phyloP scores from a whole-genome alignment of 2,329 filamentous ascomycete species.

The Ascochyta clinopodiicola region DNA sequence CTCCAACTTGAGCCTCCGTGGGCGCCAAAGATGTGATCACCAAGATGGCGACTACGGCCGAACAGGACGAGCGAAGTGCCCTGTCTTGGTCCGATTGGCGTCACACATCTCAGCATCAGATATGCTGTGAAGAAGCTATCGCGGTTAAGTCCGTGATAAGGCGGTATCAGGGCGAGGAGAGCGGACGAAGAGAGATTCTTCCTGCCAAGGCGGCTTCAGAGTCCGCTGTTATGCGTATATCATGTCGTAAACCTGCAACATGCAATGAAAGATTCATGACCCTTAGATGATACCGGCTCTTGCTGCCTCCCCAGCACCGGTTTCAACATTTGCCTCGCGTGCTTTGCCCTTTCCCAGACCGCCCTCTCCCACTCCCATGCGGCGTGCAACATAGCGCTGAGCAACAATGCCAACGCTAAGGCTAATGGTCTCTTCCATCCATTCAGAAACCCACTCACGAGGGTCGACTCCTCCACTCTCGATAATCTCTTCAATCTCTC shows the following conservation, averaged over 20 bases:
- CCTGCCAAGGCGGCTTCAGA: background rate
- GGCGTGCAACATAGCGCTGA: conserved; percentile 89
- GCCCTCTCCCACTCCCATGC: conserved; percentile 95
- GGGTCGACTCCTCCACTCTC: conserved; percentile 79
- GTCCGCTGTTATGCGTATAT: background rate
- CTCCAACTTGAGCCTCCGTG: background rate
- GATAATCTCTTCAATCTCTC: conserved; percentile 87
- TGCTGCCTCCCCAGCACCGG: conserved; percentile 66
- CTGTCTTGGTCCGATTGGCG: background rate
- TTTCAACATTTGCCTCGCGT: conserved; percentile 61
- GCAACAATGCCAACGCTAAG: conserved; percentile 85
- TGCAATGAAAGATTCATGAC: conserved; percentile 3
- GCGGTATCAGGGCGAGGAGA: background rate
- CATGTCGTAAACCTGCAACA: conserved; percentile 5
- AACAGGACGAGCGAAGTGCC: background rate
- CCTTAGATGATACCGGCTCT: conserved; percentile 55
- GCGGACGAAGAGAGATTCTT: background rate
- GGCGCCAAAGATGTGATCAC: conserved; percentile 11
- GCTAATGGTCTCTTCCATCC: conserved; percentile 86
- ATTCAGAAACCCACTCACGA: conserved; percentile 95
- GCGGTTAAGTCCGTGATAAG: background rate
- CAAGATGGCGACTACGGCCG: background rate
- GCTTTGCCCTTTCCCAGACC: conserved; percentile 66
- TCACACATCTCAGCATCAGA: background rate
- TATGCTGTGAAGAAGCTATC: background rate